These are phyloP conservation scores for Ormosia semicastrata DNA, from an alignment of 306 rosid genomes.

Conservation along the genomic window DNA sequence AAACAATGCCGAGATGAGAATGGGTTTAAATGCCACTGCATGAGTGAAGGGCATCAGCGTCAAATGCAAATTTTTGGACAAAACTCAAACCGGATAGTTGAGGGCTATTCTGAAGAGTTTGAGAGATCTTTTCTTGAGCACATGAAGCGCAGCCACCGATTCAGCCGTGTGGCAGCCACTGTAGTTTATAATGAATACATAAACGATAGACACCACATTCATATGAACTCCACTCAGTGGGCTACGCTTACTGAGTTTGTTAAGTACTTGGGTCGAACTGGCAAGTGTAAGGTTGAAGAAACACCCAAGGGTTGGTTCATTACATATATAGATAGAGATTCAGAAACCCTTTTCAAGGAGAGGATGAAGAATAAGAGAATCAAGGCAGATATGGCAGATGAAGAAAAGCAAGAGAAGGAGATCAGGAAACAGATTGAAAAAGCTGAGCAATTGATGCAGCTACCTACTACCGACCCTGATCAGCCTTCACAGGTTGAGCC, in stretches of 20 bases:
- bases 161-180: constrained; percentile 87
- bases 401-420: constrained; percentile 89
- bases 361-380: constrained; percentile 71
- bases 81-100: constrained; percentile 65
- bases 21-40: constrained; percentile 92
- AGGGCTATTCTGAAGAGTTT: constrained; percentile 84
- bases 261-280: constrained; percentile 77
- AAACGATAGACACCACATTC: constrained; percentile 75
- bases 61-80: constrained; percentile 91
- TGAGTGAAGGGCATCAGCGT: constrained; percentile 95
- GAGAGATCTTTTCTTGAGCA: constrained; percentile 70
- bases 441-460: constrained; percentile 53
- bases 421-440: constrained; percentile 79
- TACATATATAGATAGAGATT: constrained; percentile 78
- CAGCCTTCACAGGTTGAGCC: constrained; percentile 38
- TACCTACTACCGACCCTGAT: constrained; percentile 32
- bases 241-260: constrained; percentile 82
- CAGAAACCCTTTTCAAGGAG: constrained; percentile 81
- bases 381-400: constrained; percentile 71
- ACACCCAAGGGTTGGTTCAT: constrained; percentile 97
- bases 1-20: constrained; percentile 95
- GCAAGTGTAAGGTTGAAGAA: constrained; percentile 90
- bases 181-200: constrained; percentile 92
- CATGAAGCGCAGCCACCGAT: constrained; percentile 86
- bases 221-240: constrained; percentile 89